Conservation (phyloP, 2,329 filamentous ascomycete species). For the Lasiodiplodia theobromae region DNA sequence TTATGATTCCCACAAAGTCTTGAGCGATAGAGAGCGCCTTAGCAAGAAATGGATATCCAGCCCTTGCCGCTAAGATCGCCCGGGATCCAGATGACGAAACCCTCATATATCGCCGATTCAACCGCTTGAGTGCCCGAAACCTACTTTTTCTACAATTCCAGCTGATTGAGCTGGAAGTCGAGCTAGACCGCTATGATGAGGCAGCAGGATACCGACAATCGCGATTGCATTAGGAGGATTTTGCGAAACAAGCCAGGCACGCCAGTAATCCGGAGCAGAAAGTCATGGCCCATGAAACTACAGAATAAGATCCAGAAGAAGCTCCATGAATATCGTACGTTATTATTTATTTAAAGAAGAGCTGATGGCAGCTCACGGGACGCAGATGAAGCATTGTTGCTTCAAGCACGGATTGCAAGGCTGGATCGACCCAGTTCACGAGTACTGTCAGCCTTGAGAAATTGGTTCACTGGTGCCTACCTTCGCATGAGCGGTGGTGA, state of each 20-base stretch:
- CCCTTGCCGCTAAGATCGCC: neutral
- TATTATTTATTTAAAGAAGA: accelerated
- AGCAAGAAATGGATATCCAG: neutral
- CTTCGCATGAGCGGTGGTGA: neutral
- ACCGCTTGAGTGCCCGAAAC: constrained; percentile 32
- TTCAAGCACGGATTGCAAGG: neutral
- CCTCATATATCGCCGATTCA: constrained; percentile 36
- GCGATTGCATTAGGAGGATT: neutral
- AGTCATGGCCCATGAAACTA: neutral
- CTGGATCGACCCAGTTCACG: neutral
- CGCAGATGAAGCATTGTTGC: neutral
- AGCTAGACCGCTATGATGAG: neutral
- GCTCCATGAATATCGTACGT: neutral
- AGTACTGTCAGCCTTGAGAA: neutral
- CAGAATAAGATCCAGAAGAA: neutral
- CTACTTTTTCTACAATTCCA: constrained; percentile 33
- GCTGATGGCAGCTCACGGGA: neutral
- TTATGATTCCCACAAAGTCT: too few species aligned
- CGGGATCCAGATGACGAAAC: constrained; percentile 32
- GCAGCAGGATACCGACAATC: neutral
- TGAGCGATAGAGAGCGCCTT: neutral
- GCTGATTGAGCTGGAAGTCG: neutral
- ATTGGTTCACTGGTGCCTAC: neutral
- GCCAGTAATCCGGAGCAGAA: neutral
- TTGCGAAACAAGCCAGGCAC: neutral